These are phyloP conservation scores for Fibroporia radiculosa DNA, from an alignment of 768 basidiomycete species.

Conservation along the genomic window DNA sequence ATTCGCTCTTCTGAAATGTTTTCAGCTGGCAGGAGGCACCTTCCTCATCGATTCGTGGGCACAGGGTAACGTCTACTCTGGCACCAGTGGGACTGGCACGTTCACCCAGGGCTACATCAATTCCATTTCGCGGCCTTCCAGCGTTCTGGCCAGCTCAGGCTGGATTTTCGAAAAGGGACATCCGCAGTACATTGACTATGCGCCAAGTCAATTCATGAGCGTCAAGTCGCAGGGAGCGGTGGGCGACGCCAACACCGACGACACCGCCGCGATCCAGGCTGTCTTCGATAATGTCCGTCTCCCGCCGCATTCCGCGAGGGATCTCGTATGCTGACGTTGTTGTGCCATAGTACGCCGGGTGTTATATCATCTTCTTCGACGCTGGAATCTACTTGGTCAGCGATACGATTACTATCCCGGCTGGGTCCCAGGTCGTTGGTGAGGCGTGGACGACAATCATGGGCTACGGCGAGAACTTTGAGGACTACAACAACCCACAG, in stretches of 20 bases:
- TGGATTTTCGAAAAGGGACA: conserved; percentile 54
- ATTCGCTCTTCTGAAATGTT: not conserved
- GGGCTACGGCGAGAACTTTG: conserved; percentile 34
- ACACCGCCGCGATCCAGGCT: conserved; percentile 56
- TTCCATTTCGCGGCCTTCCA: conserved; percentile 43
- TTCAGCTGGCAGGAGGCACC: conserved; percentile 37
- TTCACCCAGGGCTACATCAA: conserved; percentile 48
- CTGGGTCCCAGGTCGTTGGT: conserved; percentile 37
- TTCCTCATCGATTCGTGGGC: conserved; percentile 61
- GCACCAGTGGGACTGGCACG: conserved; percentile 32
- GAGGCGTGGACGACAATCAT: conserved; percentile 45
- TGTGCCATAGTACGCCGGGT: conserved; percentile 47
- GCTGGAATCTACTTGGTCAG: conserved; percentile 47
- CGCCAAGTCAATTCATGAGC: conserved; percentile 60
- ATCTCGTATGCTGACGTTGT: not conserved
- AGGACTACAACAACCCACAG: conserved; percentile 30
- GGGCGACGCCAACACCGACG: conserved; percentile 72
- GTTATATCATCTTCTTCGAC: conserved; percentile 81
- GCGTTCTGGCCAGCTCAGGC: conserved; percentile 49
- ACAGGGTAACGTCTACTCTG: conserved; percentile 66
- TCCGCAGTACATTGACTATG: conserved; percentile 52
- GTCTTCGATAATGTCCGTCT: conserved; percentile 45
- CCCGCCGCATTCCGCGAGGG: not conserved
- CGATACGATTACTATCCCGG: conserved; percentile 38
- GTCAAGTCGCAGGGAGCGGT: conserved; percentile 61